These are phyloP conservation scores for Russula sp. DNA, from an alignment of 768 basidiomycete species.

Conservation along the genomic window DNA sequence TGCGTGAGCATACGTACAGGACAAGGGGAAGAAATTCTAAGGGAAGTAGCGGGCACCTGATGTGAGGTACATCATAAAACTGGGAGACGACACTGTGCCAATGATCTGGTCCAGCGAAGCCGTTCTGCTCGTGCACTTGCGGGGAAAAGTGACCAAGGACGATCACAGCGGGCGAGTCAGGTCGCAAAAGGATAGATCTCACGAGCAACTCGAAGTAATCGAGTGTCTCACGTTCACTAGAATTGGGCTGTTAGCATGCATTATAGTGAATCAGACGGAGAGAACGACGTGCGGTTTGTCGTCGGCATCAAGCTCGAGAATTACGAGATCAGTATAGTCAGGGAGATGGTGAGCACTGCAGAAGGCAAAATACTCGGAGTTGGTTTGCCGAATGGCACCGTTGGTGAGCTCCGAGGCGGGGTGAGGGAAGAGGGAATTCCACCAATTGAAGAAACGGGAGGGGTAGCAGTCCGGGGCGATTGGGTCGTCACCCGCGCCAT, in stretches of 20 bases:
- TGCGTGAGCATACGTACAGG: not conserved
- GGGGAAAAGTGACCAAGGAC: constrained; percentile 95
- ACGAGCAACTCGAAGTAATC: constrained; percentile 90
- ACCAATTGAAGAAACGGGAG: constrained; percentile 94
- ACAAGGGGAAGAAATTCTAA: not conserved
- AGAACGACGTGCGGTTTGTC: constrained; percentile 64
- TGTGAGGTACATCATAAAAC: constrained; percentile 94
- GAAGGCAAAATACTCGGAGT: constrained; percentile 91
- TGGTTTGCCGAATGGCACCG: constrained; percentile 87
- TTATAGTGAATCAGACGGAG: not conserved
- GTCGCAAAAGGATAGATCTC: constrained; percentile 83
- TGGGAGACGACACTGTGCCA: constrained; percentile 88
- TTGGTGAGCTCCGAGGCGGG: constrained; percentile 97
- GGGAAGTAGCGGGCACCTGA: constrained; percentile 41
- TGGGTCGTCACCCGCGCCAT: constrained; percentile 89
- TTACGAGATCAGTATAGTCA: constrained; percentile 88
- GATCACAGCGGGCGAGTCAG: constrained; percentile 86
- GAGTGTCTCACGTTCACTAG: constrained; percentile 60
- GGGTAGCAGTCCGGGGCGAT: constrained; percentile 83
- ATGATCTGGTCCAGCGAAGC: constrained; percentile 86
- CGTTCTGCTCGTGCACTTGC: constrained; percentile 68
- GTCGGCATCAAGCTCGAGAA: constrained; percentile 90
- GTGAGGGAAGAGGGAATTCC: constrained; percentile 96
- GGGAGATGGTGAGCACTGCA: constrained; percentile 92
- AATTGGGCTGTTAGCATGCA: not conserved